Base-by-base conservation (phyloP, 2,329 filamentous ascomycete genomes). In the Penicillium sp. region DNA sequence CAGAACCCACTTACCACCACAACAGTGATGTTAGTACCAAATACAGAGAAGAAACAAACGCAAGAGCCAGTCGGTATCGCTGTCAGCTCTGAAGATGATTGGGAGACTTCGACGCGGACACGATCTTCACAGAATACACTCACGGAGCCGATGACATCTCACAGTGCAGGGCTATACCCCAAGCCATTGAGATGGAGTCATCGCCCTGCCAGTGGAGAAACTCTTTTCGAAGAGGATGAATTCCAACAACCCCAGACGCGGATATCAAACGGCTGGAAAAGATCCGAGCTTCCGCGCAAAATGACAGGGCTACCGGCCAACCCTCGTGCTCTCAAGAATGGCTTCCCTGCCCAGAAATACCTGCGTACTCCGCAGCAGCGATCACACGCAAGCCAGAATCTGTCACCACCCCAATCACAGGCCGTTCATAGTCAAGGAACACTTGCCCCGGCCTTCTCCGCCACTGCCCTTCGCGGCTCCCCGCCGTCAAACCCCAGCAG, bases 221-320 rank as follows among this genome's bases (percentile, higher is more conserved):
- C 75, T 1, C 58, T 74, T 10, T 75, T 77, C 56, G 76, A 78
- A 64, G 76, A 78, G 40, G 75, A 77, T 44, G 65, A 66, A 46
- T 37, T 19, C 33, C 64, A 35, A 59, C 68, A 53, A 62, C 60
- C 33, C 3, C 13, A 59, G 36, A 18, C 6, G 9, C n/a, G 13
- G 9, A 19, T 10, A 19, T 19, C 11, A 43, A 39, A 39, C 6
- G n/a, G n/a, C 22, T 24, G 24, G 4, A 39, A 31, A 46, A 46
- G 2, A 37, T 19, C 54, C 14, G 37, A 33, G 11, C 46, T 27
- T 27, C 46, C 19, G n/a, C 39, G 33, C 40, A 16, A 36, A 35
- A 39, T 51, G 22, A 39, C 67, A 55, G 73, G 73, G 10, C 54
- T 76, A 13, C 75, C 73, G 16, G 62, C 73, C 16, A 72, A 77